Base-by-base conservation (phyloP, 345 rosid genomes). In the Corchorus olitorius region DNA sequence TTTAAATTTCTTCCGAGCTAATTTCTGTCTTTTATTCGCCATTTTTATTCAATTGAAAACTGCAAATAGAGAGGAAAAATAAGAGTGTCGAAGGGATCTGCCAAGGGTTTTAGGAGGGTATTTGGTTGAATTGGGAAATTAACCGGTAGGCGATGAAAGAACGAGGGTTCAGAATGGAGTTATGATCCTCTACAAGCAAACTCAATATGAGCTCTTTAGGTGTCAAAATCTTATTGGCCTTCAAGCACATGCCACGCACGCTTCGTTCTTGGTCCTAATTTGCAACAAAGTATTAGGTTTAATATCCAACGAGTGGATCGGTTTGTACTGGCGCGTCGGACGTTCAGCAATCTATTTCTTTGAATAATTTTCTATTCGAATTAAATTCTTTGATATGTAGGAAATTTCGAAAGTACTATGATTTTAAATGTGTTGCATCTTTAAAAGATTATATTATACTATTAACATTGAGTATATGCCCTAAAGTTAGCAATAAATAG, bases 1-100 rank as follows among this genome's bases (percentile, higher is more conserved):
- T 77, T 79, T 93, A 87, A 75, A 92, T 37, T 78, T 77, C 81
- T 92, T 92, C 39, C 93, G 91, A 41, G 99, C 99, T 76, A 83
- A 74, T 82, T 84, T 88, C 77, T 94, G 94, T 63, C 97, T 88
- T 78, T 92, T 68, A 87, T 89, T 96, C 80, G 81, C 94, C 99
- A 96, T 92, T 19, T 48, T 5, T 27, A 27, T 27, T 27, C 27
- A 8, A 8, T 46, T 27, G 12, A 63, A 35, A 43, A 48, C 60
- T 4, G 67, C 16, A 62, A 35, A 34, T 4, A 35, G 19, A 34
- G 50, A 12, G 54, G 35, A 6, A 7, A 9, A n/a, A 46, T 3
- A 7, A 9, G 19, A 10, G 13, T 5, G 16, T 37, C 27, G 27
- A 68, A n/a, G 75, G 54, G 9, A 59, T 39, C 7, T 9, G 43